Base-by-base conservation (phyloP, 768 basidiomycete genomes). In the Termitomyces sp. region DNA sequence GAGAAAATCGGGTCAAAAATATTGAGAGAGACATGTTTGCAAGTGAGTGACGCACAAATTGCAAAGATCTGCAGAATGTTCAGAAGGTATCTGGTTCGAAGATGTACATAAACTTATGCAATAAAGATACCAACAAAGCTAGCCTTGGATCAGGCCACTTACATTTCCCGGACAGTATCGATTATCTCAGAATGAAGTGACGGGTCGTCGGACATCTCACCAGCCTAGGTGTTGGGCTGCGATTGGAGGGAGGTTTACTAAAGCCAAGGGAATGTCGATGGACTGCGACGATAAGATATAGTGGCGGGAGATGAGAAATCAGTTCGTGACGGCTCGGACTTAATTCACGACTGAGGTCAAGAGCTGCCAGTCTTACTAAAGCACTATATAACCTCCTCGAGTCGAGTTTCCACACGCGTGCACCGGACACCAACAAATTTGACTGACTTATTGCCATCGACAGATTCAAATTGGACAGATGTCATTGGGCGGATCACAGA, bases 171-270 rank as follows among this genome's bases (percentile, higher is more conserved):
- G 4, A 59, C 53, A 24, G 55, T 52, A 6, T 30, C 30, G 18
- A 32, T 10, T 10, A n/a, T n/a, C n/a, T 47, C 30, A 32, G 30
- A 47, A 32, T 13, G 10, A 32, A 32, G 30, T 0, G 32, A 33
- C 2, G 10, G n/a, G 40, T 62, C 52, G 20, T 39, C 51, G 83
- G 64, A 10, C 83, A 48, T 48, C n/a, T 12, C n/a, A 5, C 16
- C 14, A n/a, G 20, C 18, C n/a, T n/a, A 5, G 18, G 30, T 33
- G 16, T 12, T 16, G 14, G 26, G 45, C 30, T 8, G 9, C 9
- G 45, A 9, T 27, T 18, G 16, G 18, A 46, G 27, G 45, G 30
- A 16, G 3, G 8, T 16, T 27, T 12, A 24, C 3, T 2, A 44
- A n/a, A n/a, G n/a, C n/a, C n/a, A n/a, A n/a, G n/a, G n/a, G n/a